Percentiles rank a stretch among this genome's conserved stretches.
These are phyloP conservation scores for Arthrobotrys sphaeroides DNA, from an alignment of 2,329 filamentous ascomycete species.

Conservation along the genomic window DNA sequence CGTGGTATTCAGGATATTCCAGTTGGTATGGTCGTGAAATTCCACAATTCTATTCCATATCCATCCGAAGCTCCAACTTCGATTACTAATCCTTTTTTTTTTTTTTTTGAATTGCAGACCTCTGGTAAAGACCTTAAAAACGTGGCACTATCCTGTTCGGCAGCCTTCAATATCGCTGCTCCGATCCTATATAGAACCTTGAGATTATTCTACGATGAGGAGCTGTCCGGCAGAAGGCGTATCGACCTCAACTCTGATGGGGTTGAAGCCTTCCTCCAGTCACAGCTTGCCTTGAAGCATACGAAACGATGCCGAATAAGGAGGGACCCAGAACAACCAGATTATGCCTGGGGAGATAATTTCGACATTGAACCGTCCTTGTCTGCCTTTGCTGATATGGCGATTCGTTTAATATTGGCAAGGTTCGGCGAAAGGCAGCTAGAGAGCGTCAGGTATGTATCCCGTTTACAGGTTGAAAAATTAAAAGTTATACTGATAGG, in stretches of 20 bases:
- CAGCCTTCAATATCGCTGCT: not conserved
- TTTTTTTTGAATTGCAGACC: not conserved
- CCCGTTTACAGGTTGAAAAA: no score
- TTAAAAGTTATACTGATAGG: no score
- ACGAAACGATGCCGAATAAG: no score
- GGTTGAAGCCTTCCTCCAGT: not conserved
- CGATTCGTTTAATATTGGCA: not conserved
- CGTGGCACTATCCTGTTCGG: constrained; percentile 3
- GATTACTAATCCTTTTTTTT: no score
- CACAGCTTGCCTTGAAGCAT: no score
- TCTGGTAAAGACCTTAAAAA: not conserved
- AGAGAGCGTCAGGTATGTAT: constrained; percentile 8
- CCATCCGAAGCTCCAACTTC: no score
- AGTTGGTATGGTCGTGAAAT: not conserved
- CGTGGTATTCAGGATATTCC: not conserved
- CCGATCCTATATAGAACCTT: constrained; percentile 16
- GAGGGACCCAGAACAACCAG: no score
- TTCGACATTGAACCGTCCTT: no score
- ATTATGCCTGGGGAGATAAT: no score
- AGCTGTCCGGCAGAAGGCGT: not conserved
- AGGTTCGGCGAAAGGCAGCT: not conserved
- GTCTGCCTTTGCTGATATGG: no score
- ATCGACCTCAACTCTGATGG: not conserved
- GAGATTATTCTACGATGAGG: not conserved
- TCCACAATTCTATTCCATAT: no score